These are phyloP conservation scores for Tetrahymena borealis DNA, from an alignment of 73 alveolate genomes.

Conservation along the genomic window DNA sequence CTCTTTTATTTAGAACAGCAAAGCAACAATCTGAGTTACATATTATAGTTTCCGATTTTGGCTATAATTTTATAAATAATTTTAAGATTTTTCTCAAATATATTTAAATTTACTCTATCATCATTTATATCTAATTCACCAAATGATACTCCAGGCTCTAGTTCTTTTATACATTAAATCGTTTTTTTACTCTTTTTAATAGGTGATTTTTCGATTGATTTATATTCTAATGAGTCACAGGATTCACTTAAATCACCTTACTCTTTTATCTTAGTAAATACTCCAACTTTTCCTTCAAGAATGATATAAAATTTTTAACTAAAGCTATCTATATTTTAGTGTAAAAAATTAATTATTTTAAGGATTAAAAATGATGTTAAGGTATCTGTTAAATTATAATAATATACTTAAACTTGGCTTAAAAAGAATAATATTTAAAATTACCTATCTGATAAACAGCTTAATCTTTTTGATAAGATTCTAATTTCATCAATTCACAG, in stretches of 20 bases:
- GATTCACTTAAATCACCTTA: not conserved
- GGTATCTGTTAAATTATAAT: too few relatives aligned
- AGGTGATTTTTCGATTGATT: not conserved
- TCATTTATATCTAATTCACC: not conserved
- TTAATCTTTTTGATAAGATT: not conserved
- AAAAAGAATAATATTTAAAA: not conserved
- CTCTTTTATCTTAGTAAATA: not conserved
- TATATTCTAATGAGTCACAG: not conserved
- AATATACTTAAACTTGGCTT: too few relatives aligned
- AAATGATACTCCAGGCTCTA: not conserved
- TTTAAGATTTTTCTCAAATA: not conserved
- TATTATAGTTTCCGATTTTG: not conserved
- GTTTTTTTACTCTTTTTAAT: not conserved
- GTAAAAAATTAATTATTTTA: not conserved
- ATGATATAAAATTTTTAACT: not conserved
- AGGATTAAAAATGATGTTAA: too few relatives aligned
- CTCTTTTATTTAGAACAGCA: not conserved
- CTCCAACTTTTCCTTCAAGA: not conserved
- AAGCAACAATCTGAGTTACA: not conserved
- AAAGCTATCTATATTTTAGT: not conserved
- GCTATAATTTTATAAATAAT: not conserved
- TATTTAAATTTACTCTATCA: not conserved
- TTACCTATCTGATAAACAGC: not conserved
- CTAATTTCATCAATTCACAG: not conserved
- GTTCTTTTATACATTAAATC: not conserved